Base-by-base conservation (phyloP, 2,329 filamentous ascomycete genomes). In the Apiospora pterosperma region DNA sequence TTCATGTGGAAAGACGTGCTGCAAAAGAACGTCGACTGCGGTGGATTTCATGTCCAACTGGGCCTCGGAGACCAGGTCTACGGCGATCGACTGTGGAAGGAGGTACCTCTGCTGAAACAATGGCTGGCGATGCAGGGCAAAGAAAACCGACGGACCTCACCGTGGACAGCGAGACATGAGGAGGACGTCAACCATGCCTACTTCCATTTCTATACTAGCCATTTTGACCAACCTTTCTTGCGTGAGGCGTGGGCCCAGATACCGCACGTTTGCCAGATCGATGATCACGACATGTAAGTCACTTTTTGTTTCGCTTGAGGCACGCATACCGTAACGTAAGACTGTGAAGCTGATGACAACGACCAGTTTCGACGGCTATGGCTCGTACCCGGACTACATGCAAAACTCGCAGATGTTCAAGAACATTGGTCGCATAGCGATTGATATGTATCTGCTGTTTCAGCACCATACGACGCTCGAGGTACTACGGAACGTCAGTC, bases 1-100 rank as follows among this genome's bases (percentile, higher is more conserved):
- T 92, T 96, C 74, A 97, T 99, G 95, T 99, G 96, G 96, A 98
- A 97, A 74, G 96, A 99, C 72, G 94, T 99, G 34, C 84, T 99
- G 74, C 93, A 97, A 78, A 97, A 97, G 83, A 97, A 99, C 72
- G 88, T 94, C 34, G 96, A 99, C 71, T 97, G 94, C 70, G 93
- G 94, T 63, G 96, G 96, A 1, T 99, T 98, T 77, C 96, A 99
- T 73, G 90, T 92, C 7, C 96, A 99, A 74, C 83, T 99, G 8
- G 96, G 95, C 16, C 81, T 97, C 5, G 96, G 96, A 63, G 92
- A 96, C 66, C 96, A 99, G 76, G 96, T 99, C 62, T 98, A 96
- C 74, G 96, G 93, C 1, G 96, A 99, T 77, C 85, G 96, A 38
- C 80, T 99, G 69, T 99, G 96, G 96, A 97, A 95, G 74, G 96